A percentile compares a stretch with the other conserved stretches of the same genome.
Conservation (phyloP, 108 stramenopile genomes). For the Schizochytrium sp. region DNA sequence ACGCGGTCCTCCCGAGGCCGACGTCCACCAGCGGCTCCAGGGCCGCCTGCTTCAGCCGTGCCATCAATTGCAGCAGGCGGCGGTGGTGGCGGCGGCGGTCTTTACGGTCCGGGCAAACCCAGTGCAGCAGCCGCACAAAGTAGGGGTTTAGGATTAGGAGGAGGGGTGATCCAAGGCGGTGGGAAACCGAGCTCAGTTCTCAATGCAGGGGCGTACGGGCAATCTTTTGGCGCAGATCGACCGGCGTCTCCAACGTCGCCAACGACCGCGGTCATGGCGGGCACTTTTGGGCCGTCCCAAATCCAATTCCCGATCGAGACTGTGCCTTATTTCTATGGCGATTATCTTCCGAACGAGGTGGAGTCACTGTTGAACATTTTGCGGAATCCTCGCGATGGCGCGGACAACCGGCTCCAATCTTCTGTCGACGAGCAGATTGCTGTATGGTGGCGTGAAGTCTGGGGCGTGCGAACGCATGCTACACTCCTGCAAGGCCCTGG, state of each 20-base stretch:
- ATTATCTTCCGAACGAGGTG: conserved; percentile 85
- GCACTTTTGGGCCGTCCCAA: not conserved
- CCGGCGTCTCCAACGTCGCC: not conserved
- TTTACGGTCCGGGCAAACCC: not conserved
- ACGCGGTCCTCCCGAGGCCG: not conserved
- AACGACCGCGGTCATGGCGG: not conserved
- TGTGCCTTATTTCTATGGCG: conserved; percentile 88
- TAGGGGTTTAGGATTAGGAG: too few relatives aligned
- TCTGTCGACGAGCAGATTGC: not conserved
- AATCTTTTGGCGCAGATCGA: not conserved
- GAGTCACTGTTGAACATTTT: conserved; percentile 71
- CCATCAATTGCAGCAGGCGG: too few relatives aligned
- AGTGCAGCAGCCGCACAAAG: not conserved
- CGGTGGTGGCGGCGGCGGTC: too few relatives aligned
- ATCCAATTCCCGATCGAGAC: not conserved
- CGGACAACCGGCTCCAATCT: not conserved
- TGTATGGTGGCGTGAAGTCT: not conserved
- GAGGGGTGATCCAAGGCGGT: too few relatives aligned
- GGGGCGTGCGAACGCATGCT: not conserved
- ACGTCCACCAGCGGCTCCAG: conserved; percentile 31
- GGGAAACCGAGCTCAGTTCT: too few relatives aligned
- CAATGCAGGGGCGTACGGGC: too few relatives aligned
- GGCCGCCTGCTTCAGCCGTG: not conserved
- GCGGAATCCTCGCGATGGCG: not conserved
- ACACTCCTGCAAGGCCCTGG: not conserved